Evolutionary conservation across 345 rosid species (phyloP).

Genomic region (Excoecaria agallocha): DNA sequence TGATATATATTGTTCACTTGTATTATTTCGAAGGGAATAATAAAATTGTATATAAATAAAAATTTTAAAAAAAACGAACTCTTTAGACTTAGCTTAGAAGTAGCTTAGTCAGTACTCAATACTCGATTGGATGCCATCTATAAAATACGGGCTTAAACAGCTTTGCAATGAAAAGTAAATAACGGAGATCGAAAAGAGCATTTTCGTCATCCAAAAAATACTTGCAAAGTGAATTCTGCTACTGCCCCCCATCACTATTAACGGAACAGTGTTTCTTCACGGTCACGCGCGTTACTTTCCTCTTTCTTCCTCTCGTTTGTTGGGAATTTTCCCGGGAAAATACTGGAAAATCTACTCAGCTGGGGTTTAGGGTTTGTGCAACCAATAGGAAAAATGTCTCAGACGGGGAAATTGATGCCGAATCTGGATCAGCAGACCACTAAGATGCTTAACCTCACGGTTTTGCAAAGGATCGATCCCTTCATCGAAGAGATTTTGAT

Average conservation of each 20-base stretch:
- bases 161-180: background rate
- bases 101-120: background rate
- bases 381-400: conserved; percentile 41
- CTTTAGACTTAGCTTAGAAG: conserved; percentile 4
- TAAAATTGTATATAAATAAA: background rate
- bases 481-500: conserved; percentile 66
- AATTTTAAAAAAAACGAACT: background rate
- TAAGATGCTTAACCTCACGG: conserved; percentile 67
- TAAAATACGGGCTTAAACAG: background rate
- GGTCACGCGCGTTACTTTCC: background rate
- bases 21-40: background rate
- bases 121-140: background rate
- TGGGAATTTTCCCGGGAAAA: conserved; percentile 23
- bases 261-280: background rate
- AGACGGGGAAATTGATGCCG: conserved; percentile 61
- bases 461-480: conserved; percentile 66
- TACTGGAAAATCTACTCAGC: conserved; percentile 10
- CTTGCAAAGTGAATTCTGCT: background rate
- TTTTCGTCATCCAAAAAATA: background rate
- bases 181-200: background rate
- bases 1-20: too few species aligned
- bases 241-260: background rate
- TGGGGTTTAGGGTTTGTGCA: conserved; percentile 25
- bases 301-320: background rate
- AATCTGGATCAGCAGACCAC: conserved; percentile 70